Evolutionary conservation across 805 yeast genomes (phyloP).

Genomic region (Cyberlindnera mississippiensis): DNA sequence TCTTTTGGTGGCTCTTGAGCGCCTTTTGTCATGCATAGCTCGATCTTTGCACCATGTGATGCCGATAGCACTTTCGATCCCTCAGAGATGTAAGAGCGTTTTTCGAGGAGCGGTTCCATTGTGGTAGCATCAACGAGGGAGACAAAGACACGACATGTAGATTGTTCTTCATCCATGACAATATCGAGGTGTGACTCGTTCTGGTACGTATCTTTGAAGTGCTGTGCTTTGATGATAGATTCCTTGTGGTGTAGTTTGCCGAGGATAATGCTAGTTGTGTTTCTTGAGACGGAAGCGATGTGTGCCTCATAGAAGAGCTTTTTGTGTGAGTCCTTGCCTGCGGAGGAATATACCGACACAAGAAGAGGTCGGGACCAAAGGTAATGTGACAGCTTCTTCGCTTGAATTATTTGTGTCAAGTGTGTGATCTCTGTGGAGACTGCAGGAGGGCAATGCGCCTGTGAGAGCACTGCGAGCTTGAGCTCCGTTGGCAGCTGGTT

Average conservation of each 20-base stretch:
- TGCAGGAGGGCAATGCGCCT: slow-evolving; percentile 5
- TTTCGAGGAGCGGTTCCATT: slow-evolving; percentile 1
- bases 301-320: slow-evolving; percentile 10
- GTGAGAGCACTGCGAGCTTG: slow-evolving; percentile 9
- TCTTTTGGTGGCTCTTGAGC: slow-evolving; percentile 11
- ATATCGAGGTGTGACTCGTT: slow-evolving; percentile 10
- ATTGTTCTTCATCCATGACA: slow-evolving; percentile 8
- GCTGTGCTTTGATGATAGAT: slow-evolving; percentile 2
- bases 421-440: slow-evolving; percentile 1
- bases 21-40: slow-evolving; percentile 4
- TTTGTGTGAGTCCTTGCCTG: slow-evolving; percentile 4
- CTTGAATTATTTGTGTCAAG: slow-evolving; percentile 2
- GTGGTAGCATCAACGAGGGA: slow-evolving; percentile 2
- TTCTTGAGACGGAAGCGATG: background rate
- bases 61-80: background rate
- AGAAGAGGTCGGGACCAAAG: slow-evolving; percentile 1
- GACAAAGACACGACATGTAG: background rate
- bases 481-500: slow-evolving; percentile 11
- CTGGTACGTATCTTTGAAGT: slow-evolving; percentile 5
- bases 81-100: background rate
- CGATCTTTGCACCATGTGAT: background rate
- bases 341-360: slow-evolving; percentile 7
- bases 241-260: slow-evolving; percentile 9
- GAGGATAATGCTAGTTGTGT: background rate
- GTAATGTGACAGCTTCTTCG: slow-evolving; percentile 7